Conservation (phyloP, 176 grass and related monocot species). For the Avena insularis region DNA sequence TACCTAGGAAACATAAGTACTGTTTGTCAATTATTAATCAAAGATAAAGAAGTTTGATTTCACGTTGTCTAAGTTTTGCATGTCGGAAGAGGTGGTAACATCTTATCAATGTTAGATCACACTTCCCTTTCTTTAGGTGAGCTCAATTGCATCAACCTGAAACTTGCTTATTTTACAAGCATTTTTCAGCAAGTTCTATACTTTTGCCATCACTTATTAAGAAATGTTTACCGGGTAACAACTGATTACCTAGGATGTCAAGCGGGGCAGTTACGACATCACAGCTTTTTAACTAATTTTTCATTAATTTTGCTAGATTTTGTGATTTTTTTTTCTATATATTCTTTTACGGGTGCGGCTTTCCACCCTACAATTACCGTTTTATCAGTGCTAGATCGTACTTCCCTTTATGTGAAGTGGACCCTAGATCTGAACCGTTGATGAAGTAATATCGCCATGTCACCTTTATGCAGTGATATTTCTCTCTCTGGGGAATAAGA, state of each 20-base stretch:
- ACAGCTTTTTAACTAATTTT: no score
- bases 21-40: no score
- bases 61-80: background rate
- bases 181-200: background rate
- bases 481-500: slow-evolving; percentile 3
- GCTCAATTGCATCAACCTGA: background rate
- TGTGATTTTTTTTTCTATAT: no score
- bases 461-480: slow-evolving; percentile 9
- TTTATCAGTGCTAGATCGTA: slow-evolving; percentile 17
- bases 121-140: background rate
- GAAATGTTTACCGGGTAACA: background rate
- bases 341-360: no score
- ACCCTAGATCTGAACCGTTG: slow-evolving; percentile 32
- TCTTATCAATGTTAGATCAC: background rate
- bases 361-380: background rate
- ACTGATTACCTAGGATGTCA: no score
- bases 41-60: no score
- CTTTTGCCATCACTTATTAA: background rate
- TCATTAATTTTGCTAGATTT: no score
- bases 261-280: no score
- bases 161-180: background rate
- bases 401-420: slow-evolving; percentile 36
- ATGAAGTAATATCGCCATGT: slow-evolving; percentile 8
- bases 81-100: background rate
- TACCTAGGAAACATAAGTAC: no score